Conservation (phyloP, 2,329 filamentous ascomycete species). For the Penicillium sp. region DNA sequence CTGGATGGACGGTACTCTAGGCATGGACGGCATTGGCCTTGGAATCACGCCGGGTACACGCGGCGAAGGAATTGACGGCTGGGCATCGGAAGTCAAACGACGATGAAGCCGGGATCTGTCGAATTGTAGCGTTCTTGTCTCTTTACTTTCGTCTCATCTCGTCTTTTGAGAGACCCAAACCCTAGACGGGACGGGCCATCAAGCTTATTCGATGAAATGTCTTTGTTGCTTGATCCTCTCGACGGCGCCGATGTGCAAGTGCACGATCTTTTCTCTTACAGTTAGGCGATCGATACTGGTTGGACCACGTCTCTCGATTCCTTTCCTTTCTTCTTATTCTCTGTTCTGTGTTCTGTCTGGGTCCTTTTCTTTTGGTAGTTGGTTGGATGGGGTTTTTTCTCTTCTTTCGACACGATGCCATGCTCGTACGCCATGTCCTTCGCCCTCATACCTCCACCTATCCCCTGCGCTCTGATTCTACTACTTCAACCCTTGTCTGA, state of each 20-base stretch:
- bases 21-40: constrained; percentile 78
- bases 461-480: too few relatives aligned
- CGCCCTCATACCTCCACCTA: too few relatives aligned
- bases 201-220: too few relatives aligned
- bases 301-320: constrained; percentile 9
- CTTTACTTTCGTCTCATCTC: constrained; percentile 3
- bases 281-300: constrained; percentile 26
- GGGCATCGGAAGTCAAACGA: constrained; percentile 84
- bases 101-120: constrained; percentile 48
- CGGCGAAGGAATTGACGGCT: constrained; percentile 91
- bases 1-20: constrained; percentile 80
- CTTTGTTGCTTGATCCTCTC: constrained; percentile 10
- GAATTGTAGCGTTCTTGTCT: constrained; percentile 12
- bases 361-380: constrained; percentile 8
- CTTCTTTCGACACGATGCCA: not conserved
- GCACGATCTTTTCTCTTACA: constrained; percentile 28
- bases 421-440: too few relatives aligned
- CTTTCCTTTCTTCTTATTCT: constrained; percentile 4
- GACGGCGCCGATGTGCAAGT: constrained; percentile 21
- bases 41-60: constrained; percentile 74
- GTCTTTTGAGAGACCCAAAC: constrained; percentile 3
- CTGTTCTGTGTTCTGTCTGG: too few relatives aligned
- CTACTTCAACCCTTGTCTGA: too few relatives aligned
- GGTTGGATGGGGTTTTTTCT: constrained; percentile 9
- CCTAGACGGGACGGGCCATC: constrained; percentile 14